Conservation (phyloP, 2,329 filamentous ascomycete species). For the Cladophialophora chaetospira region DNA sequence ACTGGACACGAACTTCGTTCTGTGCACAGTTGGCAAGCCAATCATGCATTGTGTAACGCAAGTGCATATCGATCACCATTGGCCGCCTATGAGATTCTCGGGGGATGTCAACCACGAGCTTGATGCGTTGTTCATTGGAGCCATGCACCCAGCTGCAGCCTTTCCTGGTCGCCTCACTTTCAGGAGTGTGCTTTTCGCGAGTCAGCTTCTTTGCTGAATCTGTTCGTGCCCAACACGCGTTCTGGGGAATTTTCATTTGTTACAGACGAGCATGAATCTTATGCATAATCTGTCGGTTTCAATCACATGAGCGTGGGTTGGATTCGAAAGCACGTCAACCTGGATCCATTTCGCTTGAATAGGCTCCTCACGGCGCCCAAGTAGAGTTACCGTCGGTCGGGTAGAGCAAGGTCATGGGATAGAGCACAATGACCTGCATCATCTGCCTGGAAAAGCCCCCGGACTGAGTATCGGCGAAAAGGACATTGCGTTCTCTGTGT, state of each 20-base stretch:
- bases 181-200: background rate
- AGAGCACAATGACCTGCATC: slow-evolving; percentile 12
- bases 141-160: background rate
- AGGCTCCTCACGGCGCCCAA: slow-evolving; percentile 4
- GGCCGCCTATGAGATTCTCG: slow-evolving; percentile 4
- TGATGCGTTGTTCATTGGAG: slow-evolving; percentile 13
- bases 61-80: slow-evolving; percentile 14
- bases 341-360: background rate
- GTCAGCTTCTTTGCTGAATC: slow-evolving; percentile 9
- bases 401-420: background rate
- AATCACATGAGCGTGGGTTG: slow-evolving; percentile 8
- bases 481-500: slow-evolving; percentile 14
- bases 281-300: slow-evolving; percentile 4
- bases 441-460: background rate
- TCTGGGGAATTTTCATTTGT: background rate
- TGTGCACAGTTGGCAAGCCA: background rate
- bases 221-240: slow-evolving; percentile 22
- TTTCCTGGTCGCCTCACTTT: slow-evolving; percentile 27
- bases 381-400: background rate
- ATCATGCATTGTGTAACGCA: background rate
- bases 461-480: slow-evolving; percentile 2
- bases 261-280: background rate
- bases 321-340: background rate
- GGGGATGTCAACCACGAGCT: background rate
- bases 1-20: background rate